These are phyloP conservation scores for Cydonia oblonga DNA, from an alignment of 331 rosid species.

Conservation along the genomic window DNA sequence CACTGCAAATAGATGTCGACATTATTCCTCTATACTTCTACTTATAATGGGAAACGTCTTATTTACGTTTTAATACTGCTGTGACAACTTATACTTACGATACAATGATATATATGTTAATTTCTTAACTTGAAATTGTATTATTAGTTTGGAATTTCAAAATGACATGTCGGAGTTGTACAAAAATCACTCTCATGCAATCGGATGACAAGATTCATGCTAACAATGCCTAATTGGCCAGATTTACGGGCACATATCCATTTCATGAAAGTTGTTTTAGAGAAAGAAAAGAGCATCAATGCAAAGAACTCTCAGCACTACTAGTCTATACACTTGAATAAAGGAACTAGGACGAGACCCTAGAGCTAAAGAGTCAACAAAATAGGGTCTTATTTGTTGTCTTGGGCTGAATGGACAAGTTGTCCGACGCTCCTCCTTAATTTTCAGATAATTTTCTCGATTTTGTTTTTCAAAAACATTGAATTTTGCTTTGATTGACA, in stretches of 20 bases:
- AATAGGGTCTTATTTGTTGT: not conserved
- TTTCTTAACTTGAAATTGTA: too few relatives aligned
- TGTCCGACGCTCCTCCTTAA: not conserved
- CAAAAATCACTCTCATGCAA: too few relatives aligned
- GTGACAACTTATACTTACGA: rapidly evolving
- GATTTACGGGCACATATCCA: too few relatives aligned
- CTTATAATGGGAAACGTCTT: too few relatives aligned
- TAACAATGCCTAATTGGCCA: too few relatives aligned
- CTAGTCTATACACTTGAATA: not conserved
- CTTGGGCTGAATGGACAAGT: conserved; percentile 6
- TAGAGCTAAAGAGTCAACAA: conserved; percentile 4
- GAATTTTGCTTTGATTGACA: not conserved
- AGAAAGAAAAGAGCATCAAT: conserved; percentile 1
- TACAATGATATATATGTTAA: rapidly evolving
- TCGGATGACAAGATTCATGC: too few relatives aligned
- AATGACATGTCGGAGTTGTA: too few relatives aligned
- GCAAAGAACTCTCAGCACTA: not conserved
- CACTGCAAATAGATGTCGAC: too few relatives aligned
- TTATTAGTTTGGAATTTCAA: too few relatives aligned
- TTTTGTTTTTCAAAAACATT: not conserved
- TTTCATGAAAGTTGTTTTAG: too few relatives aligned
- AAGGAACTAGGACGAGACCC: not conserved
- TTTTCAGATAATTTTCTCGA: not conserved
- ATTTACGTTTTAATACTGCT: rapidly evolving
- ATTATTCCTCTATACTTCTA: rapidly evolving